phyloP scores from a whole-genome alignment of 164 flowering plant genomes.

The Annona cherimola region DNA sequence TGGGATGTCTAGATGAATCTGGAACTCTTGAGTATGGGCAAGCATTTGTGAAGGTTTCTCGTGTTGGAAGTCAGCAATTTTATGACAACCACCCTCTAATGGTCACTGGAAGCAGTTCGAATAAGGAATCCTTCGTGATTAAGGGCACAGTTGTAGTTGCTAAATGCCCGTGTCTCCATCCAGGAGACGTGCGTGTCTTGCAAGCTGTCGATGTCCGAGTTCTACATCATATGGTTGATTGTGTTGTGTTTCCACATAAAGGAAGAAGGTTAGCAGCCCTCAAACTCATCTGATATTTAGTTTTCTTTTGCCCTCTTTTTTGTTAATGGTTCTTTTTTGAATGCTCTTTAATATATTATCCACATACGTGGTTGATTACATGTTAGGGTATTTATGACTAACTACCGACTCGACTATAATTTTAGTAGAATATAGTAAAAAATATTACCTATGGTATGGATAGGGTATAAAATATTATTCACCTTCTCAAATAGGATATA shows the following conservation, averaged over 20 bases:
- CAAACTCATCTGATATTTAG: neutral
- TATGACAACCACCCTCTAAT: conserved; percentile 8
- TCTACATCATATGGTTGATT: conserved; percentile 83
- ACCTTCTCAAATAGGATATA: no score
- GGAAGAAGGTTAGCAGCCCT: conserved; percentile 47
- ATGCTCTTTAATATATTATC: no score
- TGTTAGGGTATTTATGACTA: no score
- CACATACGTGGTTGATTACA: no score
- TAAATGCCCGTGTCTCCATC: conserved; percentile 93
- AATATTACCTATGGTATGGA: no score
- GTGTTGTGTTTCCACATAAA: conserved; percentile 90
- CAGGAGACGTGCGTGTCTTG: conserved; percentile 86
- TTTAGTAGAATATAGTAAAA: no score
- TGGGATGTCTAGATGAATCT: conserved; percentile 97
- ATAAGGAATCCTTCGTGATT: conserved; percentile 21
- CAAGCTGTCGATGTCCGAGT: conserved; percentile 63
- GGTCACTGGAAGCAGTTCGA: neutral
- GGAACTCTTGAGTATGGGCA: conserved; percentile 72
- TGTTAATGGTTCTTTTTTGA: no score
- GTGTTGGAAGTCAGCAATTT: conserved; percentile 15
- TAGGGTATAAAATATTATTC: no score
- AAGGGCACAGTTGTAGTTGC: conserved; percentile 70
- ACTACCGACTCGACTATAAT: no score
- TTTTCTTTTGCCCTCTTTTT: no score
- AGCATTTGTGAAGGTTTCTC: conserved; percentile 72